Evolutionary conservation across 2,329 filamentous ascomycete species (phyloP).

Genomic region (Malbranchea zuffiana): DNA sequence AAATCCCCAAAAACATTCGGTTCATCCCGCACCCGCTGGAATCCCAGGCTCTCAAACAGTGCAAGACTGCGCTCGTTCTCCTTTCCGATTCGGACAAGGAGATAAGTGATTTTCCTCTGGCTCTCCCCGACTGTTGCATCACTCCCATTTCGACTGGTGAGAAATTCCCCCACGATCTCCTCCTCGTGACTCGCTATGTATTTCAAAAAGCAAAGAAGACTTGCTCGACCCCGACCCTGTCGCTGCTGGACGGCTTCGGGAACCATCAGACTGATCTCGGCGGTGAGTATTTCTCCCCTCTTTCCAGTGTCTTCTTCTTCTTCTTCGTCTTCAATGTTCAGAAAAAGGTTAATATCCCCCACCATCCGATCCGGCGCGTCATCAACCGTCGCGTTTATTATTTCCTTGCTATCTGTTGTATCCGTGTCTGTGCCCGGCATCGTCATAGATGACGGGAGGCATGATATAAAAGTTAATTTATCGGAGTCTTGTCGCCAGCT

Average conservation of each 20-base stretch:
- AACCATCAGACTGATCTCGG: conserved; percentile 83
- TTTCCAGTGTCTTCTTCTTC: conserved; percentile 28
- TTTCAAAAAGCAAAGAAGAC: conserved; percentile 56
- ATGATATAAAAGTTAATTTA: conserved; percentile 88
- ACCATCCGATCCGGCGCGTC: conserved; percentile 53
- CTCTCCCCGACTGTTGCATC: conserved; percentile 15
- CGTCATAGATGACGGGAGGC: conserved; percentile 42
- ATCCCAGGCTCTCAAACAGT: conserved; percentile 52
- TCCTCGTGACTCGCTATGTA: conserved; percentile 51
- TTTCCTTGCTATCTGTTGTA: background rate
- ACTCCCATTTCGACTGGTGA: conserved; percentile 13
- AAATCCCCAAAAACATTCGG: conserved; percentile 59
- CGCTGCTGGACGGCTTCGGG: conserved; percentile 49
- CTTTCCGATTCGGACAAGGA: conserved; percentile 53
- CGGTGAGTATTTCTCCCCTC: conserved; percentile 34
- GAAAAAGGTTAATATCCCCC: conserved; percentile 72
- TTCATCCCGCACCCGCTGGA: conserved; percentile 38
- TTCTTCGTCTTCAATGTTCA: conserved; percentile 50
- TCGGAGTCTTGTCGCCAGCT: conserved; percentile 73
- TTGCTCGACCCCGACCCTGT: conserved; percentile 53
- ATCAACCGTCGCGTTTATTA: conserved; percentile 2
- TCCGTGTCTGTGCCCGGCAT: conserved; percentile 1
- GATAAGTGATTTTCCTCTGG: conserved; percentile 26
- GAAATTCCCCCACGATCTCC: conserved; percentile 49
- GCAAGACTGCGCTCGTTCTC: conserved; percentile 46